Evolutionary conservation across 768 basidiomycete species (phyloP).

Genomic region (Pisolithus sp.): DNA sequence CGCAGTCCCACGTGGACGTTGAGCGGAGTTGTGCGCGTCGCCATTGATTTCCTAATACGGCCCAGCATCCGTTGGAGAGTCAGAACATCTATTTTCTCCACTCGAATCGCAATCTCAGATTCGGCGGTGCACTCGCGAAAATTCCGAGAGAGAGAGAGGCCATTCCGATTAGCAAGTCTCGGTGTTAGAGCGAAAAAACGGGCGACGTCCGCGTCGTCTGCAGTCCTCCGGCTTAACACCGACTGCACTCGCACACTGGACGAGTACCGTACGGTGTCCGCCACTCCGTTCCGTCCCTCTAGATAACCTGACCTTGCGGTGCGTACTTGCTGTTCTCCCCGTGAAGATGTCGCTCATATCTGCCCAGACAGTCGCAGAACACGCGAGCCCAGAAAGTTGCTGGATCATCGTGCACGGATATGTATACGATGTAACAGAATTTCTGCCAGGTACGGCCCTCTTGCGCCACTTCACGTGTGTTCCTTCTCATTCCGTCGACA

Average conservation of each 20-base stretch:
- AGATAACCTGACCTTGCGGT: not conserved
- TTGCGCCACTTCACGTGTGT: not conserved
- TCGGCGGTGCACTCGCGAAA: no score
- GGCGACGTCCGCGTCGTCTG: not conserved
- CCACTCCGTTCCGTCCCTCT: conserved; percentile 7
- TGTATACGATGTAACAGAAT: conserved; percentile 69
- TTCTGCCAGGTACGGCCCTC: conserved; percentile 43
- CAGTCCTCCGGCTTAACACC: not conserved
- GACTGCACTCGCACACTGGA: not conserved
- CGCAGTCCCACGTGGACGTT: no score
- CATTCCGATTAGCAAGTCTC: no score
- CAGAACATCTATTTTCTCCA: no score
- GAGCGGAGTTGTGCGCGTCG: no score
- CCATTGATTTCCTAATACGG: no score
- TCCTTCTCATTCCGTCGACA: conserved; percentile 9
- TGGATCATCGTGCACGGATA: conserved; percentile 75
- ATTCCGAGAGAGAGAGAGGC: no score
- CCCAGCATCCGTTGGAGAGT: no score
- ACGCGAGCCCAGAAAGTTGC: conserved; percentile 48
- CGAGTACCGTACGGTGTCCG: conserved; percentile 7
- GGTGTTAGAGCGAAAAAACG: no score
- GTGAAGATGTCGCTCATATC: conserved; percentile 23
- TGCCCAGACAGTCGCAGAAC: conserved; percentile 39
- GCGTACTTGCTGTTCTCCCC: not conserved
- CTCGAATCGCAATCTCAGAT: no score